Base-by-base conservation (phyloP, 345 rosid genomes). In the Salix caprea region DNA sequence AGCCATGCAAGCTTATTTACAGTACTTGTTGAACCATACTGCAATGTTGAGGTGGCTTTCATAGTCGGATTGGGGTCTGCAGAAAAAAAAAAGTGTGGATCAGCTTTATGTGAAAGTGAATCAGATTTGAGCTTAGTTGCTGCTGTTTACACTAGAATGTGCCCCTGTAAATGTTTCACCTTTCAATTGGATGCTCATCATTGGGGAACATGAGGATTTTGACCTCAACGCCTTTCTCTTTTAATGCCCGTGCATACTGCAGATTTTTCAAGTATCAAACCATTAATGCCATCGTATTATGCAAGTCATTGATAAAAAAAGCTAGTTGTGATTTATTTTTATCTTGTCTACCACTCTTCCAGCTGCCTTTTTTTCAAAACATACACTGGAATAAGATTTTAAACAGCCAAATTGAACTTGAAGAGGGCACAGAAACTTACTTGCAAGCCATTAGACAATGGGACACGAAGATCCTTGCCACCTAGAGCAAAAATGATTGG, bases 401-500 rank as follows among this genome's bases (percentile, higher is more conserved):
- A 70, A 74, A 21, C 50, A 15, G 52, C 18, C 24, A 60, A 46
- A 40, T 48, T 11, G 46, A 7, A 52, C 18, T 74, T 42, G 34
- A 72, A 82, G 69, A 70, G 34, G 72, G 69, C 65, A 69, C 6
- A 5, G 8, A 73, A 75, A 73, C 89, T 87, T 85, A 92, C 98
- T 81, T 92, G 99, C 75, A 93, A 72, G 78, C 97, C 98, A 71
- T 89, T 89, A 65, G 97, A 87, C 61, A 84, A 80, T 2, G 98
- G 97, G 77, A 96, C 97, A 39, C 95, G 98, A 15, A 91, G 97
- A 89, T 96, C 99, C 72, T 87, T 80, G 72, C 91, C 88, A 73
- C 99, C 96, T 67, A 93, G 77, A 67, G 93, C 92, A 81, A 96
- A 86, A 61, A 93, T 75, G 61, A 92, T 89, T 3, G 98, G 99